Conservation (phyloP, 768 basidiomycete genomes). For the Lanmaoa pseudosensibilis region DNA sequence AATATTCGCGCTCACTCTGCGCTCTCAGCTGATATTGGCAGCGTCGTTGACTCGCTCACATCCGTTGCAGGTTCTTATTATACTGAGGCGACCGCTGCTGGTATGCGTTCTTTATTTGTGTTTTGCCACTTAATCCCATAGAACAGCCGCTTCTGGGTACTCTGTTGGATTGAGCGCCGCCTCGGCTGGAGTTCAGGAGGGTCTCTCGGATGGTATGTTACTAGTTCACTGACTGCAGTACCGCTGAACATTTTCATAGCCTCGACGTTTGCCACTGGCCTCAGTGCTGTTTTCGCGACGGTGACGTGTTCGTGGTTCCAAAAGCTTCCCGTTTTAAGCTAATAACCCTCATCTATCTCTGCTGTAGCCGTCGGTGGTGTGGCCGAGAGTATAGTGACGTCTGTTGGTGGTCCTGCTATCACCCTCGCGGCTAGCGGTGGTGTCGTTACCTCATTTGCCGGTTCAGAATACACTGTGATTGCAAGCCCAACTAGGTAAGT, state of each 20-base stretch:
- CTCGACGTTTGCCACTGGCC: conserved; percentile 14
- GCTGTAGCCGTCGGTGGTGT: conserved; percentile 52
- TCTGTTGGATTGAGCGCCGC: conserved; percentile 17
- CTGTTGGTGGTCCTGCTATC: conserved; percentile 56
- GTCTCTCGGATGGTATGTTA: conserved; percentile 20
- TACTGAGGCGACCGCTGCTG: conserved; percentile 27
- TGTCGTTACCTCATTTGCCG: conserved; percentile 51
- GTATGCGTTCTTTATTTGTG: neutral
- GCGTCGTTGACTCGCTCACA: conserved; percentile 40
- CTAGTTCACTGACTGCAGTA: neutral
- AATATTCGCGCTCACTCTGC: conserved; percentile 4
- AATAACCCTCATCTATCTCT: neutral
- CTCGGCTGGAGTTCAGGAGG: conserved; percentile 12
- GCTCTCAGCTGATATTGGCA: conserved; percentile 33
- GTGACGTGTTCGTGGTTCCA: conserved; percentile 27
- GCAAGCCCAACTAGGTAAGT: conserved; percentile 18
- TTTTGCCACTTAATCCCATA: neutral
- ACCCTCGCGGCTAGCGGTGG: conserved; percentile 52
- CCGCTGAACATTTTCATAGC: conserved; percentile 5
- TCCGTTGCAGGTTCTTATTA: conserved; percentile 38
- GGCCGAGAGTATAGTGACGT: conserved; percentile 56
- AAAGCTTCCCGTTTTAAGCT: neutral
- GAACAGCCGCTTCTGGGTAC: conserved; percentile 20
- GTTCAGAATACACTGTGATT: conserved; percentile 53
- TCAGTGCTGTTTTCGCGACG: conserved; percentile 11